phyloP scores from a whole-genome alignment of 2,329 filamentous ascomycete genomes.

The Rutstroemia sp. region DNA sequence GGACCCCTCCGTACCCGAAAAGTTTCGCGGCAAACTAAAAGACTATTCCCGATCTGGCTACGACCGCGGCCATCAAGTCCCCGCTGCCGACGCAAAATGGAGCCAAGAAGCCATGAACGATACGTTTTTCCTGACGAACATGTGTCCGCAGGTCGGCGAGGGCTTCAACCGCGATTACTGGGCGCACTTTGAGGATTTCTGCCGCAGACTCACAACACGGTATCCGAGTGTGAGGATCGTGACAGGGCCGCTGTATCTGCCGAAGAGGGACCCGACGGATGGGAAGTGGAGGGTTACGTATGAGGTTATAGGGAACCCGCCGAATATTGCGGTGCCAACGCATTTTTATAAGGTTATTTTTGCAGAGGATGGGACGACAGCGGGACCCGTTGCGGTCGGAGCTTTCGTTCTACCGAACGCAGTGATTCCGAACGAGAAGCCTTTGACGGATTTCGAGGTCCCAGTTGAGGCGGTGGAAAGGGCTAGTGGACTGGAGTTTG shows the following conservation, averaged over 20 bases:
- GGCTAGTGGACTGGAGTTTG: conserved; percentile 88
- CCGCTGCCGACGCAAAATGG: conserved; percentile 95
- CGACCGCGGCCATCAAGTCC: conserved; percentile 94
- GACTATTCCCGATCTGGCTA: conserved; percentile 96
- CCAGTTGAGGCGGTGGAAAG: conserved; percentile 88
- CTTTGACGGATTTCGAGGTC: conserved; percentile 86
- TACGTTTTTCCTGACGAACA: conserved; percentile 89
- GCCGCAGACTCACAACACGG: conserved; percentile 67
- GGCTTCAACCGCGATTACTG: conserved; percentile 99
- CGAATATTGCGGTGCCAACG: conserved; percentile 90
- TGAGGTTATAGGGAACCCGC: conserved; percentile 90
- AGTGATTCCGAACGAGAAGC: conserved; percentile 78
- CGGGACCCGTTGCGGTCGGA: conserved; percentile 76
- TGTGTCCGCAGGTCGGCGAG: conserved; percentile 97
- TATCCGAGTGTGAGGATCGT: conserved; percentile 89
- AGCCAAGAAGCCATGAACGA: conserved; percentile 89
- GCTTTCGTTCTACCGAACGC: conserved; percentile 96
- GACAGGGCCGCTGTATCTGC: conserved; percentile 89
- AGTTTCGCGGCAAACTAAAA: conserved; percentile 82
- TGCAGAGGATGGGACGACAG: conserved; percentile 68
- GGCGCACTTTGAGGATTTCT: conserved; percentile 98
- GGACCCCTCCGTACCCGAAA: conserved; percentile 69
- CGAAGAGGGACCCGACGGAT: conserved; percentile 71
- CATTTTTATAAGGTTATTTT: conserved; percentile 99
- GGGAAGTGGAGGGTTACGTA: conserved; percentile 94